Evolutionary conservation across 202 grass and related monocot genomes (phyloP).

Genomic region (Cymbopogon flexuosus): DNA sequence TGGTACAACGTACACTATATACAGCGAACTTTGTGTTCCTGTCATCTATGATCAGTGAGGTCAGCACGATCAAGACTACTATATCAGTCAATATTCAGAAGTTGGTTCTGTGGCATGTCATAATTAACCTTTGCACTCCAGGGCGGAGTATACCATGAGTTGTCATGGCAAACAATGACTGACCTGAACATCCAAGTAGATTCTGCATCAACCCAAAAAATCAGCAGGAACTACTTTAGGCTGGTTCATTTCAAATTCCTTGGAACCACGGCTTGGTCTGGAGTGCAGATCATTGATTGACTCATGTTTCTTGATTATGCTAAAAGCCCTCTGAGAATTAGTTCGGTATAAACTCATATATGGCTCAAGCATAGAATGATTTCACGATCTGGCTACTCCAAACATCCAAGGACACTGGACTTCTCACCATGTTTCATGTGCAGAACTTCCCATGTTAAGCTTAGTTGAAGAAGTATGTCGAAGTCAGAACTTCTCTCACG

Average conservation of each 20-base stretch:
- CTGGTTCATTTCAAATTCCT: background rate
- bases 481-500: slow-evolving; percentile 61
- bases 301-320: slow-evolving; percentile 9
- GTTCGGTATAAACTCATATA: background rate
- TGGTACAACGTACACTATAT: no score
- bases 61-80: slow-evolving; percentile 8
- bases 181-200: slow-evolving; percentile 19
- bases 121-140: background rate
- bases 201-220: slow-evolving; percentile 43
- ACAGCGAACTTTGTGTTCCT: slow-evolving; percentile 12
- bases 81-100: slow-evolving; percentile 5
- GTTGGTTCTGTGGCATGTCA: background rate
- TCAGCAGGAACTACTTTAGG: slow-evolving; percentile 32
- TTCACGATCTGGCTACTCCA: background rate
- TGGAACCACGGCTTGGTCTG: background rate
- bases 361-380: background rate
- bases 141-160: background rate
- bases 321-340: background rate
- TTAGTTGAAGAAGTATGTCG: slow-evolving; percentile 97
- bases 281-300: background rate
- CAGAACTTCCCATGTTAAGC: background rate
- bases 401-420: background rate
- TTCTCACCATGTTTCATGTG: background rate
- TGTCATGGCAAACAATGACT: background rate
- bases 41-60: slow-evolving; percentile 17